Evolutionary conservation across 768 basidiomycete genomes (phyloP).

Genomic region (Mycena filopes): DNA sequence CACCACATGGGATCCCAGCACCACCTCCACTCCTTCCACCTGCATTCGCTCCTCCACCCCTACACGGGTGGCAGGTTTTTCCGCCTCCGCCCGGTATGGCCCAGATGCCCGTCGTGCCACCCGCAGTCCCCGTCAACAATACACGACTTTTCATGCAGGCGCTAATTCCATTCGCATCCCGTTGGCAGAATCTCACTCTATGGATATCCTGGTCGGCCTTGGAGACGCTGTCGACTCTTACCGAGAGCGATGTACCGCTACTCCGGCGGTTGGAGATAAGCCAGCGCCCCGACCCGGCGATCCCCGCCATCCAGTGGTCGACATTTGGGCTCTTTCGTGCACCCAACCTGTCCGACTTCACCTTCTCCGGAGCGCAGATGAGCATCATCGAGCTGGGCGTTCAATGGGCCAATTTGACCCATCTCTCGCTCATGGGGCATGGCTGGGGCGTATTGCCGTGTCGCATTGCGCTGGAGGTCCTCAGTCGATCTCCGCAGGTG

Average conservation of each 20-base stretch:
- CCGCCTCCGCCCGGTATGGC: no score
- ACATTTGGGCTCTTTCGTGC: background rate
- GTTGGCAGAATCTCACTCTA: constrained; percentile 12
- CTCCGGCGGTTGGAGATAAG: background rate
- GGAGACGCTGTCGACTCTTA: background rate
- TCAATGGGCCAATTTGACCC: background rate
- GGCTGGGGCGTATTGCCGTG: no score
- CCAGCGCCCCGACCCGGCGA: background rate
- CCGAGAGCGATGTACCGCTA: constrained; percentile 8
- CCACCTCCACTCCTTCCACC: no score
- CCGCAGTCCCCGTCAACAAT: background rate
- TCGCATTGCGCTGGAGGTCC: no score
- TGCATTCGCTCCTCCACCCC: no score
- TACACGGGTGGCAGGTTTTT: no score
- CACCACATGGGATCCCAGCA: no score
- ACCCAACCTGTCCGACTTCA: background rate
- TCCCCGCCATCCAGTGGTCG: background rate
- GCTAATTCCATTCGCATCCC: background rate
- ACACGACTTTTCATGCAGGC: background rate
- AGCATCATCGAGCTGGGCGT: background rate
- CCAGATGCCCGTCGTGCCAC: no score
- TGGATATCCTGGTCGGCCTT: background rate
- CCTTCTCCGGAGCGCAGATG: background rate
- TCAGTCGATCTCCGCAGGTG: no score
- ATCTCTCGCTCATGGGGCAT: background rate